phyloP scores from a whole-genome alignment of 2,329 filamentous ascomycete genomes.

The Aspergillus aculeatinus region DNA sequence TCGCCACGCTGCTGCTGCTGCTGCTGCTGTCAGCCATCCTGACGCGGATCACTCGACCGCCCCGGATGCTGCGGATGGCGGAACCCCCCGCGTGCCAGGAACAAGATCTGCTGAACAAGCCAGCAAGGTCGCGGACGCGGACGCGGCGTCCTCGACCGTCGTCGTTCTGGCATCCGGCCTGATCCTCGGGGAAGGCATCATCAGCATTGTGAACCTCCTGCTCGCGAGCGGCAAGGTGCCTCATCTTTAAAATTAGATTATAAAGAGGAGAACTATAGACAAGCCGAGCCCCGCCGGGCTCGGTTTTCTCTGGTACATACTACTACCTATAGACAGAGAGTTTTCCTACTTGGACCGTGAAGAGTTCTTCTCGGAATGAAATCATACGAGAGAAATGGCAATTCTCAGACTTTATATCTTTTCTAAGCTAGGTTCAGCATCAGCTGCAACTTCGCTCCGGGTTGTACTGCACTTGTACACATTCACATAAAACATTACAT shows the following conservation, averaged over 20 bases:
- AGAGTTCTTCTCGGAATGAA: too few relatives aligned
- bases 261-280: not conserved
- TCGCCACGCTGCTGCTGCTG: constrained; percentile 34
- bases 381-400: too few relatives aligned
- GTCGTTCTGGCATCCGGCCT: constrained; percentile 89
- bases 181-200: constrained; percentile 86
- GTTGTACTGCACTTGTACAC: too few relatives aligned
- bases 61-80: not conserved
- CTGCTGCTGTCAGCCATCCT: not conserved
- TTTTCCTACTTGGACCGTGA: too few relatives aligned
- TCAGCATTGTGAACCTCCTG: constrained; percentile 86
- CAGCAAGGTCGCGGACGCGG: constrained; percentile 33
- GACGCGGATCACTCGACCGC: not conserved
- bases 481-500: too few relatives aligned
- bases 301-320: too few relatives aligned
- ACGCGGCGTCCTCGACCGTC: constrained; percentile 58
- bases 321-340: too few relatives aligned
- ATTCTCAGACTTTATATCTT: too few relatives aligned
- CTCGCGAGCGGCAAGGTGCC: constrained; percentile 76
- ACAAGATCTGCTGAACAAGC: constrained; percentile 43
- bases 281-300: too few relatives aligned
- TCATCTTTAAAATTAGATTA: constrained; percentile 56
- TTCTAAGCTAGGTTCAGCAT: too few relatives aligned
- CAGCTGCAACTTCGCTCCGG: too few relatives aligned
- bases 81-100: not conserved